Conservation (phyloP, 2,329 filamentous ascomycete genomes). For the Aspergillus pseudoviridinutans region DNA sequence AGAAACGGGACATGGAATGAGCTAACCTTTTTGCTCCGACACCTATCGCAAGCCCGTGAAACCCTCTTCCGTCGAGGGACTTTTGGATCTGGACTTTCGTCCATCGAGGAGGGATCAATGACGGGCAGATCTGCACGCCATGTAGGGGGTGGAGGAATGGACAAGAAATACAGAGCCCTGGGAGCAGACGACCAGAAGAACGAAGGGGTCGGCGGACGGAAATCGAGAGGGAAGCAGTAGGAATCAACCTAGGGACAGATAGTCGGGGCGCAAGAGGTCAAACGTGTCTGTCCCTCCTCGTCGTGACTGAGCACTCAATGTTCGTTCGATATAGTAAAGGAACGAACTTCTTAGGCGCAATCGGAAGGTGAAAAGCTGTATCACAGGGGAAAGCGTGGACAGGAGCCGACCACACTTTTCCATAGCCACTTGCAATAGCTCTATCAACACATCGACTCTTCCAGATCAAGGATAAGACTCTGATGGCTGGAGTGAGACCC, state of each 20-base stretch:
- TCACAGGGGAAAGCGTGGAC: neutral
- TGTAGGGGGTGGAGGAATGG: slow-evolving; percentile 9
- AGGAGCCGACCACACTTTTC: neutral
- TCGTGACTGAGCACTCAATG: neutral
- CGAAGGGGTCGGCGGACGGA: neutral
- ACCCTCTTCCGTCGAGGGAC: slow-evolving; percentile 43
- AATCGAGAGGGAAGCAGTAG: neutral
- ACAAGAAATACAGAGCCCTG: slow-evolving; percentile 2
- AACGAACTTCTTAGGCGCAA: slow-evolving; percentile 2
- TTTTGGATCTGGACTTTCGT: slow-evolving; percentile 36
- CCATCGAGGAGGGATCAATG: slow-evolving; percentile 31
- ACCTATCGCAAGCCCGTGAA: slow-evolving; percentile 44
- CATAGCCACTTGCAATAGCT: slow-evolving; percentile 3
- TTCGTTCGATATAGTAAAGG: neutral
- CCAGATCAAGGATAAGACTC: slow-evolving; percentile 4
- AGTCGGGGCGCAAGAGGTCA: neutral
- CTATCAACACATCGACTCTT: slow-evolving; percentile 4
- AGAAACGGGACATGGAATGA: neutral
- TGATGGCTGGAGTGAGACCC: slow-evolving; percentile 9
- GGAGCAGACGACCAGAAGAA: neutral
- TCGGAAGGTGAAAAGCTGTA: slow-evolving; percentile 4
- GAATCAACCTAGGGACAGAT: neutral
- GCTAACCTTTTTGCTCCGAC: slow-evolving; percentile 41
- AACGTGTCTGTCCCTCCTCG: neutral
- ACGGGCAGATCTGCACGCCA: slow-evolving; percentile 21